Conservation (phyloP, 768 basidiomycete genomes). For the Lactarius vividus region DNA sequence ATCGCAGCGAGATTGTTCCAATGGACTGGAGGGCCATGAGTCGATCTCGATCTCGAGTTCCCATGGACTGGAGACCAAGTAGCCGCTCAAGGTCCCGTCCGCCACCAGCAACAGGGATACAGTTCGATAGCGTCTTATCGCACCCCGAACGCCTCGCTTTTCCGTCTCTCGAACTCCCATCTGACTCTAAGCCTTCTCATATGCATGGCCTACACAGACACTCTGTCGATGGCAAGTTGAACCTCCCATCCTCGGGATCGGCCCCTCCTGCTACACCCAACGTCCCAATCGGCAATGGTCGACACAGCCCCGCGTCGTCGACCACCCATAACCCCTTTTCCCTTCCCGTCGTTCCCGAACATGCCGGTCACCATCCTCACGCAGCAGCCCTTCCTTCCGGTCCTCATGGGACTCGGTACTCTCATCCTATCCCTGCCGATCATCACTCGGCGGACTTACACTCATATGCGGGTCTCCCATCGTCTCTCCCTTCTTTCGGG, state of each 20-base stretch:
- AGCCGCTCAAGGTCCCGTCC: slow-evolving; percentile 78
- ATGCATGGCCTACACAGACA: slow-evolving; percentile 44
- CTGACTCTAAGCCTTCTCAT: slow-evolving; percentile 36
- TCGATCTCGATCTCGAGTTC: slow-evolving; percentile 83
- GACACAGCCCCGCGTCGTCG: slow-evolving; percentile 36
- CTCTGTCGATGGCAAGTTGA: slow-evolving; percentile 27
- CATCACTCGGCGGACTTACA: slow-evolving; percentile 10
- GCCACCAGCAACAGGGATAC: slow-evolving; percentile 44
- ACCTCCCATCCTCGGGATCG: slow-evolving; percentile 25
- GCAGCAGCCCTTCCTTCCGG: neutral
- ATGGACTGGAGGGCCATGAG: slow-evolving; percentile 97
- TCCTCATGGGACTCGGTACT: slow-evolving; percentile 18
- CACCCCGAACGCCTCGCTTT: slow-evolving; percentile 27
- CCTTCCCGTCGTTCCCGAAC: slow-evolving; percentile 26
- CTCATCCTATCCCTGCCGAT: slow-evolving; percentile 17
- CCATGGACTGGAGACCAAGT: slow-evolving; percentile 87
- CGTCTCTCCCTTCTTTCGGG: slow-evolving; percentile 72
- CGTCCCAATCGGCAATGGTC: slow-evolving; percentile 33
- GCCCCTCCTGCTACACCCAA: slow-evolving; percentile 29
- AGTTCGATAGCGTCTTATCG: slow-evolving; percentile 31
- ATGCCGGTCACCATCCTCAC: slow-evolving; percentile 14
- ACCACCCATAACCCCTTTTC: slow-evolving; percentile 19
- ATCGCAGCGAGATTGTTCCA: slow-evolving; percentile 50
- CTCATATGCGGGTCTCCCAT: slow-evolving; percentile 43
- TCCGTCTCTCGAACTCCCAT: slow-evolving; percentile 28